Conservation (phyloP, 2,329 filamentous ascomycete genomes). For the Raffaelea deltoideospora region DNA sequence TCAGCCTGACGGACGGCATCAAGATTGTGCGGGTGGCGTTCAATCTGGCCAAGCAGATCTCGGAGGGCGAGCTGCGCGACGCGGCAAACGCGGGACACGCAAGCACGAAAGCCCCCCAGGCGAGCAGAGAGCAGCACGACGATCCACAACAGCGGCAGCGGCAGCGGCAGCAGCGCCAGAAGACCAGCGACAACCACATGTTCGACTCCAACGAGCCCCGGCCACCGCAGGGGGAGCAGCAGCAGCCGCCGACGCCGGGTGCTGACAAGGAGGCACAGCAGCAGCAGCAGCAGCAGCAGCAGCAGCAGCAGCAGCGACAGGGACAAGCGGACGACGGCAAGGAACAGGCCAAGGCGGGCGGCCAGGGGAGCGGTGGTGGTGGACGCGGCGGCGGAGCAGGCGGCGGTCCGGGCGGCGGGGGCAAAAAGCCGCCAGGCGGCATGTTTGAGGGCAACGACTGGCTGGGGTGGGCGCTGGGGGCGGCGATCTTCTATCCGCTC, state of each 20-base stretch:
- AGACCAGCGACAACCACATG: constrained; percentile 3
- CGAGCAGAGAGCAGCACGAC: constrained; percentile 3
- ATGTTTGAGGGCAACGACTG: constrained; percentile 30
- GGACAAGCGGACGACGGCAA: constrained; percentile 6
- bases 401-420: constrained; percentile 2
- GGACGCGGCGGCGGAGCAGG: constrained; percentile 5
- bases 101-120: constrained; percentile 3
- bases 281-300: constrained; percentile 8
- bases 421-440: constrained; percentile 5
- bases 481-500: constrained; percentile 27
- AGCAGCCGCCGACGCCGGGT: constrained; percentile 3
- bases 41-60: constrained; percentile 33
- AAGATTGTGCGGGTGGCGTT: constrained; percentile 42
- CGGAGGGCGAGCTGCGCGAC: constrained; percentile 11
- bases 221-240: constrained; percentile 6
- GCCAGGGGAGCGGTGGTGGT: constrained; percentile 11
- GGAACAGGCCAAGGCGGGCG: neutral
- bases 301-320: constrained; percentile 8
- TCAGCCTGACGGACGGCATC: constrained; percentile 33
- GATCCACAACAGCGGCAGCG: no score
- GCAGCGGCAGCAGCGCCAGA: neutral
- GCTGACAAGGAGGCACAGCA: constrained; percentile 11
- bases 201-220: constrained; percentile 13
- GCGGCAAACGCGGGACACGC: neutral
- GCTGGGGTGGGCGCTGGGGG: constrained; percentile 29